Base-by-base conservation (phyloP, 306 rosid species). In the Casuarina glauca region DNA sequence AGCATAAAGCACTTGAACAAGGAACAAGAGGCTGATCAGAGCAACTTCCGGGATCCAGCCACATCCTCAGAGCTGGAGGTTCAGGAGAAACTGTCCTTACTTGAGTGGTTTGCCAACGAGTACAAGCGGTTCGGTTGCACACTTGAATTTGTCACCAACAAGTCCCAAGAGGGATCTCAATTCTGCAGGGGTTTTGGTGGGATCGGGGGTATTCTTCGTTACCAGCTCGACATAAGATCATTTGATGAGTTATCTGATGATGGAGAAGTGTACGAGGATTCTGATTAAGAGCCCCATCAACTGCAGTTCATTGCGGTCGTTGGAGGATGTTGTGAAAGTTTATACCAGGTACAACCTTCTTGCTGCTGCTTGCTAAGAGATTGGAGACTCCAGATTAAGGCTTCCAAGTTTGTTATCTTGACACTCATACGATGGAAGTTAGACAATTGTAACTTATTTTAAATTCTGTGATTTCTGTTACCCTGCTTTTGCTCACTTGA, bases 111-210 rank as follows among this genome's bases (percentile, higher is more conserved):
- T 67, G 71, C 71, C 1, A 67, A 67, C 42, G 50, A 67, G 49
- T 67, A 67, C 19, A 67, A 42, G 71, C 49, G 50, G 26, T 67
- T 67, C 42, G 71, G 71, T 43, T 67, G 71, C 50, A 41, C 16
- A 0, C 71, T 67, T 41, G 71, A 67, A 67, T 67, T 67, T 67
- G 51, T 67, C 15, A 67, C 71, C 35, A 67, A 67, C 71, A 67
- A 67, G 42, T 67, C 71, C 49, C 71, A 67, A 67, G 71, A 67
- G 71, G 71, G 71, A 67, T 67, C 71, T 16, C 71, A 67, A 67
- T 67, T 67, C 42, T 67, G 71, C 50, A 67, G 71, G 42, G 71
- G 71, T 26, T 67, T 67, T 17, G 71, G 71, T 67, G 71, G 71
- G 51, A 67, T 67, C 0, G 71, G 71, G 71, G 71, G 71, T 67